phyloP scores from a whole-genome alignment of 208 protist genomes.

The Leishmania guyanensis region DNA sequence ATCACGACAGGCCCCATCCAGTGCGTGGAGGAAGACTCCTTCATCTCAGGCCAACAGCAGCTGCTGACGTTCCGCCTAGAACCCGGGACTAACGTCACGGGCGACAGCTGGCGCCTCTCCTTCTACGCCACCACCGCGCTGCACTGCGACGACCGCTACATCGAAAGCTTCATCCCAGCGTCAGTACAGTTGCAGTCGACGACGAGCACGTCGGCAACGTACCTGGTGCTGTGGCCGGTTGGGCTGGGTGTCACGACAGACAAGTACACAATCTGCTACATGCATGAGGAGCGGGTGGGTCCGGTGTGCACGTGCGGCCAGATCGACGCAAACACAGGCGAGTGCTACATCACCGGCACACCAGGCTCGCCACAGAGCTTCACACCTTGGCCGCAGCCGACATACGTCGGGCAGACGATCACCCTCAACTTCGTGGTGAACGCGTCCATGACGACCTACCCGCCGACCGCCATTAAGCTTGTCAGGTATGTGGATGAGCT shows the following conservation, averaged over 20 bases:
- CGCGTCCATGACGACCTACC: conserved; percentile 44
- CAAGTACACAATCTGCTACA: conserved; percentile 85
- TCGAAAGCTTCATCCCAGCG: conserved; percentile 55
- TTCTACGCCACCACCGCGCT: conserved; percentile 56
- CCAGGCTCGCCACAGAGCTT: conserved; percentile 58
- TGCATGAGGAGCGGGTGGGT: conserved; percentile 47
- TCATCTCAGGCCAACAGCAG: conserved; percentile 71
- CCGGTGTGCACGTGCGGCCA: conserved; percentile 86
- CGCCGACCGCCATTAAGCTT: conserved; percentile 72
- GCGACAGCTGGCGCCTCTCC: conserved; percentile 80
- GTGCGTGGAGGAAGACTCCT: conserved; percentile 55
- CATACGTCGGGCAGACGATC: conserved; percentile 87
- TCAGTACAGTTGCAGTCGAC: conserved; percentile 31
- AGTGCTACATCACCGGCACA: conserved; percentile 71
- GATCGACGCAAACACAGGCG: conserved; percentile 59
- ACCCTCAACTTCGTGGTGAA: conserved; percentile 46
- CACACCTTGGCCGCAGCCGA: conserved; percentile 48
- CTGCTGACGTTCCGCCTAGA: conserved; percentile 63
- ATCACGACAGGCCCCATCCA: conserved; percentile 59
- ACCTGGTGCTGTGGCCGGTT: conserved; percentile 83
- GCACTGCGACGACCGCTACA: conserved; percentile 60
- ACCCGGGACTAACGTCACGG: conserved; percentile 43
- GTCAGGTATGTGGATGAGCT: conserved; percentile 59
- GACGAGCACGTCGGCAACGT: conserved; percentile 63
- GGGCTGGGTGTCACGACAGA: conserved; percentile 41